Conservation (phyloP, 768 basidiomycete species). For the Mycena pura region DNA sequence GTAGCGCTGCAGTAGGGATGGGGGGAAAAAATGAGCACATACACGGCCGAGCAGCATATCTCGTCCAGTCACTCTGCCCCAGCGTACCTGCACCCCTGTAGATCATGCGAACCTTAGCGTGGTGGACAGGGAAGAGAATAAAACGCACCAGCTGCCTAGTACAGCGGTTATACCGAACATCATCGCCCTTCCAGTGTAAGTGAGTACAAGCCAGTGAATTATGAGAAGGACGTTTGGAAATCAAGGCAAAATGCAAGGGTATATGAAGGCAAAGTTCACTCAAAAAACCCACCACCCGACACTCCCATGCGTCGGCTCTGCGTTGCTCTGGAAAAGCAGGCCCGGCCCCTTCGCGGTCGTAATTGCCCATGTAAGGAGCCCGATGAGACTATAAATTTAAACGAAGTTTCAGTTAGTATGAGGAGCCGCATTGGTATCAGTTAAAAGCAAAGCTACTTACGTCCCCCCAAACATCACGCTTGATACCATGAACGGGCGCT, state of each 20-base stretch:
- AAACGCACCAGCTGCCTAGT: conserved; percentile 21
- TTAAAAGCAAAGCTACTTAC: conserved; percentile 8
- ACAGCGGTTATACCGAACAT: conserved; percentile 28
- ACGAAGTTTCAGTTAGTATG: conserved; percentile 5
- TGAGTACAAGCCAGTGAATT: conserved; percentile 10
- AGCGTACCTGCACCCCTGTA: conserved; percentile 21
- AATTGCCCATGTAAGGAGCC: conserved; percentile 26
- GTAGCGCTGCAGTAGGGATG: not conserved
- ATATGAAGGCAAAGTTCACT: conserved; percentile 3
- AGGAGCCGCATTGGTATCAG: conserved; percentile 7
- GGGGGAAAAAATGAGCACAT: conserved; percentile 8
- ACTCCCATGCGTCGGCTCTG: conserved; percentile 20
- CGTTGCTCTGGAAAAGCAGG: conserved; percentile 17
- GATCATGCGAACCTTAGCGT: not conserved
- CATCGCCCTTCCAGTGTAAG: conserved; percentile 16
- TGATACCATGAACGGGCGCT: conserved; percentile 24
- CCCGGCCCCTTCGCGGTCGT: conserved; percentile 22
- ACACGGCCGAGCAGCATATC: conserved; percentile 24
- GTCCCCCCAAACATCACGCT: conserved; percentile 22
- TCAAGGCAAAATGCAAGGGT: conserved; percentile 5
- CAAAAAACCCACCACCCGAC: conserved; percentile 17
- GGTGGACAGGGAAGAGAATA: not conserved
- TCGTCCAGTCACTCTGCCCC: conserved; percentile 27
- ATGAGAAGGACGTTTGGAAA: conserved; percentile 7
- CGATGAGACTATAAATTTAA: conserved; percentile 24